Base-by-base conservation (phyloP, 2,329 filamentous ascomycete genomes). In the Sphaerostilbella broomeana region DNA sequence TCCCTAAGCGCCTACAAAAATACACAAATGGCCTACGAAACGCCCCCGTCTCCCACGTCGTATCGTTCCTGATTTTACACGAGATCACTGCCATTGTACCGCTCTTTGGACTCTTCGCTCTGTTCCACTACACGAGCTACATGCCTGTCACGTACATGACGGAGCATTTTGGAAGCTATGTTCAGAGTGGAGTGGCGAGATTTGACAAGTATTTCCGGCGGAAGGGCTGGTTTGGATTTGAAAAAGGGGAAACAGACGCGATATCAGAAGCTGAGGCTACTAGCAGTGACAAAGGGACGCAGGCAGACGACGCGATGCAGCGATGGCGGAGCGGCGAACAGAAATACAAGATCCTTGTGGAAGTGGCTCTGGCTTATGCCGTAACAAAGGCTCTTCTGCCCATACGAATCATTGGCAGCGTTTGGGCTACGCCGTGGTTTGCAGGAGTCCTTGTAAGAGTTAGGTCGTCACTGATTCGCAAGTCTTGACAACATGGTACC, bases 381-480 rank as follows among this genome's bases (percentile, higher is more conserved):
- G 75, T 95, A 47, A 94, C 87, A 1, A 98, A 98, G 65, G 79
- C 79, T 12, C 56, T 97, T 43, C 60, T 98, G 47, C 87, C 92
- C 1, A 53, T 85, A 10, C 74, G 92, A 50, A 75, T 98, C 45
- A 66, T 82, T 18, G 62, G 78, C 6, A 95, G 89, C 63, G 73
- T 94, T 4, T 94, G 85, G 86, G 83, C 76, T 11, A 95, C 92
- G 32, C 92, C 92, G 4, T 94, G 86, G 84, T 94, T 97, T 69
- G 89, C 89, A 2, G 74, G 80, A 29, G 65, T 75, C 16, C 65
- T 85, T 26, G 62, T 84, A 10, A 60, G 61, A 33, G 39, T 61
- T 15, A 59, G 55, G 36, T 48, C 47, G 11, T 15, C 56, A 9
- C 52, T 67, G 30, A 56, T 48, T 18, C 50, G 51, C 27, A 60